Conservation (phyloP, 495 filamentous ascomycete genomes). For the Clavariopsis aquatica region DNA sequence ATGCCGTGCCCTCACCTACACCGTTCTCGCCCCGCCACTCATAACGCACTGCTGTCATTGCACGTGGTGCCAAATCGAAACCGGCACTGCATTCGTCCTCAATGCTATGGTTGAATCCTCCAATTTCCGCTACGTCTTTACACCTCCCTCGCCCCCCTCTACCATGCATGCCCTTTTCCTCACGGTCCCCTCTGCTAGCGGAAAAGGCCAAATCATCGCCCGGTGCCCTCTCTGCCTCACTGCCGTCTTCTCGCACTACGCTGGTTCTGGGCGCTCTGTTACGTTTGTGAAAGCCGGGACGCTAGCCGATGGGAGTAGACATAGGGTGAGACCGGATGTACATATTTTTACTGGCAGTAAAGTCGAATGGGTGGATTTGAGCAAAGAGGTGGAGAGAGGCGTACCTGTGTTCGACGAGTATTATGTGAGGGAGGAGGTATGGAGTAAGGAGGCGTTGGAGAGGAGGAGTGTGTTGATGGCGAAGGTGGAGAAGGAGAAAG, state of each 20-base stretch:
- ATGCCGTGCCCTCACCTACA: constrained; percentile 32
- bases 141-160: neutral
- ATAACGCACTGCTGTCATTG: constrained; percentile 44
- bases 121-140: constrained; percentile 14
- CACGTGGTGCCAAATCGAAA: constrained; percentile 44
- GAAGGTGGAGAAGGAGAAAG: constrained; percentile 12
- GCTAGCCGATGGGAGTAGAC: constrained; percentile 8
- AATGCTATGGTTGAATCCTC: constrained; percentile 38
- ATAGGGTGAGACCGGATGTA: constrained; percentile 21
- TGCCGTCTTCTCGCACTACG: constrained; percentile 32
- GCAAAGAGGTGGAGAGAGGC: constrained; percentile 19
- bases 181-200: constrained; percentile 19
- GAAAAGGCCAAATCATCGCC: constrained; percentile 24
- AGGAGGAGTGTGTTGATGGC: constrained; percentile 10
- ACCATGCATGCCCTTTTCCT: constrained; percentile 13
- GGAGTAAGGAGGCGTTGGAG: constrained; percentile 17
- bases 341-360: constrained; percentile 37
- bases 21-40: constrained; percentile 25
- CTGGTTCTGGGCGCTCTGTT: neutral
- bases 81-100: constrained; percentile 44
- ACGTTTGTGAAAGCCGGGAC: constrained; percentile 35
- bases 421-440: constrained; percentile 27
- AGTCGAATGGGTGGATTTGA: constrained; percentile 31
- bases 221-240: constrained; percentile 33
- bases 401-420: constrained; percentile 17